These are phyloP conservation scores for Gentiana straminea DNA, from an alignment of 257 asterid species.

Conservation along the genomic window DNA sequence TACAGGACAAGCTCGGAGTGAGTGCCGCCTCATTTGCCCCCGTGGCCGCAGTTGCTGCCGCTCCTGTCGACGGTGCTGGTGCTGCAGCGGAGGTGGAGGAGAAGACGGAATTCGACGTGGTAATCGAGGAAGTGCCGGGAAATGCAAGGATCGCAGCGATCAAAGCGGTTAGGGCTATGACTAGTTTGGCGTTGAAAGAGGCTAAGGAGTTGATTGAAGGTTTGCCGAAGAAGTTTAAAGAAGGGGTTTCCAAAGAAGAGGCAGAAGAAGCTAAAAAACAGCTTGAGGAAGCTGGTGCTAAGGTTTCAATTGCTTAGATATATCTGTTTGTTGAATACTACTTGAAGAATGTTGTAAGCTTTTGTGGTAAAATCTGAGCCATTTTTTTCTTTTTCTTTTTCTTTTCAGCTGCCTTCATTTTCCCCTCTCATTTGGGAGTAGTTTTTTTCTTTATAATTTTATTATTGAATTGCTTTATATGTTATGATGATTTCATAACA, in stretches of 20 bases:
- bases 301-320: slow-evolving; percentile 42
- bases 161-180: slow-evolving; percentile 84
- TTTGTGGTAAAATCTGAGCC: neutral
- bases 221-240: slow-evolving; percentile 86
- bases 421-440: neutral
- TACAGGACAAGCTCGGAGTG: slow-evolving; percentile 91
- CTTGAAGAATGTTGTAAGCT: neutral
- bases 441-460: neutral
- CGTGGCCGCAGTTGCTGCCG: slow-evolving; percentile 38
- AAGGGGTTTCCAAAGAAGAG: slow-evolving; percentile 71
- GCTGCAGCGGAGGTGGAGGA: slow-evolving; percentile 70
- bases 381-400: no score
- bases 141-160: slow-evolving; percentile 67
- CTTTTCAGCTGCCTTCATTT: neutral
- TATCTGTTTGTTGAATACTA: neutral
- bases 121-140: slow-evolving; percentile 84
- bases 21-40: slow-evolving; percentile 88
- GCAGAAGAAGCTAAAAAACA: slow-evolving; percentile 94
- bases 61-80: slow-evolving; percentile 24
- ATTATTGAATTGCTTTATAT: neutral
- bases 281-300: slow-evolving; percentile 89
- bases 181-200: slow-evolving; percentile 71
- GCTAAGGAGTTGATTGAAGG: slow-evolving; percentile 93
- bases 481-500: slow-evolving; percentile 1
- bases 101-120: slow-evolving; percentile 87